Conservation (phyloP, 2,329 filamentous ascomycete genomes). For the Proliferodiscus dingleyae region DNA sequence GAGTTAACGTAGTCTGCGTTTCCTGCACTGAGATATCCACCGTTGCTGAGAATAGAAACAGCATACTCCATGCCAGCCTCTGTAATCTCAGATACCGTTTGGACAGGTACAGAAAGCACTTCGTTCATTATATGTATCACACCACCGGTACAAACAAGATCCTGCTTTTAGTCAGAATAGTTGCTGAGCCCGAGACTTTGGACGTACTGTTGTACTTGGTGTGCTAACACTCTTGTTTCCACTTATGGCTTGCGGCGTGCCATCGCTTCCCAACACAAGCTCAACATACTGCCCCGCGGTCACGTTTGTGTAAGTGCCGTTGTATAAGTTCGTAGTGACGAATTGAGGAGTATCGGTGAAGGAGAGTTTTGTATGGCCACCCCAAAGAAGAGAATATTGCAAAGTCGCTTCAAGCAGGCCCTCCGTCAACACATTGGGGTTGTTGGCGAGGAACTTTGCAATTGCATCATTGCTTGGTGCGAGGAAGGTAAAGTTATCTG, state of each 20-base stretch:
- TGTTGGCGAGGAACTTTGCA: conserved; percentile 5
- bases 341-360: conserved; percentile 17
- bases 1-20: conserved; percentile 13
- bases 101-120: conserved; percentile 41
- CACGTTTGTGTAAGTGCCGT: conserved; percentile 18
- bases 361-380: conserved; percentile 13
- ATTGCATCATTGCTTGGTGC: conserved; percentile 18
- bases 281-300: conserved; percentile 21
- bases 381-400: conserved; percentile 19
- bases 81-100: conserved; percentile 9
- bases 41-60: conserved; percentile 15
- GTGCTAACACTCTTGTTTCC: conserved; percentile 16
- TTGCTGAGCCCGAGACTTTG: not conserved
- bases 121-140: conserved; percentile 49
- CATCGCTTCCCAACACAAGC: conserved; percentile 6
- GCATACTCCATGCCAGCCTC: conserved; percentile 14
- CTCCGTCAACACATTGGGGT: conserved; percentile 7
- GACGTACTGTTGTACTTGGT: conserved; percentile 11
- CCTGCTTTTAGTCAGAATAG: conserved; percentile 29
- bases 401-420: conserved; percentile 15
- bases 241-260: conserved; percentile 9
- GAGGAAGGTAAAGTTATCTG: conserved; percentile 18
- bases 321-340: conserved; percentile 11
- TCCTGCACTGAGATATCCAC: conserved; percentile 4
- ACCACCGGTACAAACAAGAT: conserved; percentile 50